A percentile compares a stretch with the other conserved stretches of the same genome.
phyloP scores from a whole-genome alignment of 345 rosid species.

The Boechera divaricarpa region DNA sequence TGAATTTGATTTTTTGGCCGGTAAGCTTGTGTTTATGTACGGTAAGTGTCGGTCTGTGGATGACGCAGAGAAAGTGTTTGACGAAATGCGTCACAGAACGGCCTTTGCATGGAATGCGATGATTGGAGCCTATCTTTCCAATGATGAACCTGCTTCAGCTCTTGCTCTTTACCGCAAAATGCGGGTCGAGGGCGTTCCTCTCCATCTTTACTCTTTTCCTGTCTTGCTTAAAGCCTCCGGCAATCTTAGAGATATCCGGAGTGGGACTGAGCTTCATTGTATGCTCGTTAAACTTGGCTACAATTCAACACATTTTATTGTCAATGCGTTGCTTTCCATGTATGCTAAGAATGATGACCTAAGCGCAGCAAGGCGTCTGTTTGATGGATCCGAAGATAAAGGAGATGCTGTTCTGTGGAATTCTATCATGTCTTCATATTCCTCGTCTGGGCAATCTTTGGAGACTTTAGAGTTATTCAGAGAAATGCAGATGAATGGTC shows the following conservation, averaged over 20 bases:
- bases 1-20: conserved; percentile 54
- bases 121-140: conserved; percentile 68
- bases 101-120: conserved; percentile 82
- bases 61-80: conserved; percentile 69
- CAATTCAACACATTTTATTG: conserved; percentile 51
- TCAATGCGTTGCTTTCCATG: conserved; percentile 77
- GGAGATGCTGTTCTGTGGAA: conserved; percentile 78
- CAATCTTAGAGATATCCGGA: conserved; percentile 47
- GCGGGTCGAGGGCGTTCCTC: conserved; percentile 55
- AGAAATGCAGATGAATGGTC: conserved; percentile 59
- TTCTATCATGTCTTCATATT: conserved; percentile 72
- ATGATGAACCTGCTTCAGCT: conserved; percentile 55
- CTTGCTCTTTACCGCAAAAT: conserved; percentile 57
- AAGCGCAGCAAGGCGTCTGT: conserved; percentile 62
- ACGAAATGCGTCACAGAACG: conserved; percentile 63
- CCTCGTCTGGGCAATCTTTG: conserved; percentile 49
- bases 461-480: conserved; percentile 70
- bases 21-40: conserved; percentile 78
- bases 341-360: conserved; percentile 78
- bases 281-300: conserved; percentile 58
- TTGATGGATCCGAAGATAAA: conserved; percentile 53
- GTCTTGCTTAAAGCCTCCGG: conserved; percentile 67
- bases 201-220: conserved; percentile 70
- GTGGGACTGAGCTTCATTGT: conserved; percentile 70
- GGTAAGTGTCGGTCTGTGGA: conserved; percentile 59